Base-by-base conservation (phyloP, 2,329 filamentous ascomycete genomes). In the Ramularia endophylla region DNA sequence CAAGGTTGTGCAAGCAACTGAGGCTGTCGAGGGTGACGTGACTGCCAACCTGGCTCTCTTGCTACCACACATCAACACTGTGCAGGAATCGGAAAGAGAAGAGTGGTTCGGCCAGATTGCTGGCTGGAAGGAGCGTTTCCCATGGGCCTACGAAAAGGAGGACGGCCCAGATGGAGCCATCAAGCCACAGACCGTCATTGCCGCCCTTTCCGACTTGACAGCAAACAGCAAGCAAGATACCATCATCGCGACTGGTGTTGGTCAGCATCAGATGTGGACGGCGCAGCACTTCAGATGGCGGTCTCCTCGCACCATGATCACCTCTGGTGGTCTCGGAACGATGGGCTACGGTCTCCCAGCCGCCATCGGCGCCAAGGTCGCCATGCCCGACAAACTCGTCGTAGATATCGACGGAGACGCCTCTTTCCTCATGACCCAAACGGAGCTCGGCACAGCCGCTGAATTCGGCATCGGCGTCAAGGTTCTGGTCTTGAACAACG, bases 391-490 rank as follows among this genome's bases (percentile, higher is more conserved):
- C 38, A 81, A 85, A 47, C 78, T 94, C 37, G 90, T 97, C 46
- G 80, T 97, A 45, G 90, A 97, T 65, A 94, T 97, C 58, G 92
- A 98, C 63, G 92, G 92, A 48, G 92, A 97, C 64, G 92, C 90
- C n/a, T 95, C 89, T 3, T 97, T 98, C 73, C 87, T 87, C 75
- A 97, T 98, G 92, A 97, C 92, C 5, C 75, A 95, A 45, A 95
- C 90, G 1, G 92, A 98, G 70, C 80, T 98, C 39, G 86, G 85
- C 33, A 95, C 90, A 2, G 89, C 89, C 30, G 80, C 85, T 7
- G 89, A 98, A 69, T 97, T 97, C 74, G 86, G 92, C 70, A 95
- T 97, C 64, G 89, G 86, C 51, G 83, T 94, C 66, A 97, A 97
- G 77, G 77, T 97, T 46, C 87, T 97, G 55, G 75, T 97, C 18